Conservation (phyloP, 2,329 filamentous ascomycete species). For the Trichoderma sp. region DNA sequence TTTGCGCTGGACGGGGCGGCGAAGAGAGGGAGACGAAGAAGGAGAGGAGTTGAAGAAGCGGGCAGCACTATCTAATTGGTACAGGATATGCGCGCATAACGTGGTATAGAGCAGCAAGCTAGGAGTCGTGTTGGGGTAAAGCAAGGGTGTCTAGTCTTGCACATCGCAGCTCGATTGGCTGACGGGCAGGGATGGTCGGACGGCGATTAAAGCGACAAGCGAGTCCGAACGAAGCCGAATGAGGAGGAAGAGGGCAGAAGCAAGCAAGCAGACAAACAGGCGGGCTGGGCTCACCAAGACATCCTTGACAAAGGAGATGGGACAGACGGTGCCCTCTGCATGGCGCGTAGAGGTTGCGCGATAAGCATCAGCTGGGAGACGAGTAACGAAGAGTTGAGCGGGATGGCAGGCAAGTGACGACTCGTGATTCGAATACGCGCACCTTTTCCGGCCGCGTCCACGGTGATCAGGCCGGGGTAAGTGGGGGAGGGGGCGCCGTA, state of each 20-base stretch:
- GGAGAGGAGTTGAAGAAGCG: background rate
- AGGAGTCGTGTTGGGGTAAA: constrained; percentile 22
- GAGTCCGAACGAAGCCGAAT: constrained; percentile 24
- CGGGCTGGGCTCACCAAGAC: constrained; percentile 67
- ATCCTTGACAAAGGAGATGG: constrained; percentile 83
- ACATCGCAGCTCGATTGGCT: constrained; percentile 23
- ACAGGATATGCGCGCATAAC: constrained; percentile 14
- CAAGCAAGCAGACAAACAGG: background rate
- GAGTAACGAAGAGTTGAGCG: background rate
- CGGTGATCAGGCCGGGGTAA: constrained; percentile 20
- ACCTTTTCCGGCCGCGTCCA: constrained; percentile 4
- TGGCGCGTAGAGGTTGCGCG: constrained; percentile 20
- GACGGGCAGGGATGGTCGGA: constrained; percentile 26
- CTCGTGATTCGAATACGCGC: constrained; percentile 13
- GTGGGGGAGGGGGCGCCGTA: constrained; percentile 29
- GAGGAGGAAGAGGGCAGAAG: constrained; percentile 30
- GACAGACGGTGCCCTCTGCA: constrained; percentile 78
- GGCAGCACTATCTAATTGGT: constrained; percentile 10
- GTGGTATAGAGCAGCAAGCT: constrained; percentile 19
- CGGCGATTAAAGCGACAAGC: constrained; percentile 23
- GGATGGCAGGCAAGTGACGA: background rate
- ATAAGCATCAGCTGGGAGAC: constrained; percentile 23
- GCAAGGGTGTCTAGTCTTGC: constrained; percentile 23
- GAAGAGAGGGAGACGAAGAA: background rate
- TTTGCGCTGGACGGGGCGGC: background rate